phyloP scores from a whole-genome alignment of 1,139 yeast genomes.

The Kodamaea ohmeri region DNA sequence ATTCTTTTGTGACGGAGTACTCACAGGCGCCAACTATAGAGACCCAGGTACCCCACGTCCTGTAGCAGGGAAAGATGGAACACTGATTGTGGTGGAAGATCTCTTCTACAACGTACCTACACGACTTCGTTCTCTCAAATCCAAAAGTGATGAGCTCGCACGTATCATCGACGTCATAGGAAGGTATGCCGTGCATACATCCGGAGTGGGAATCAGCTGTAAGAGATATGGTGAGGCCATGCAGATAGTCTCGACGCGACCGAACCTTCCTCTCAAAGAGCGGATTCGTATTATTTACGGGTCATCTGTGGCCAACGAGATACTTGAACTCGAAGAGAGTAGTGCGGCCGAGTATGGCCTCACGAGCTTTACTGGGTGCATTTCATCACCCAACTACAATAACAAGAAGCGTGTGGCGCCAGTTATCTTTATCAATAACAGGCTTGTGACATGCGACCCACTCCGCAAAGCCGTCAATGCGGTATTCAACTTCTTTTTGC shows the following conservation, averaged over 20 bases:
- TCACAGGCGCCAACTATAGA: conserved; percentile 42
- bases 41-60: conserved; percentile 55
- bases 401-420: conserved; percentile 68
- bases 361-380: conserved; percentile 50
- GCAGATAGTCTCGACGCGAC: conserved; percentile 54
- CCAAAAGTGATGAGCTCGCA: conserved; percentile 71
- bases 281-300: conserved; percentile 77
- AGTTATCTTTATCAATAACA: conserved; percentile 77
- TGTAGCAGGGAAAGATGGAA: conserved; percentile 84
- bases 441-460: conserved; percentile 83
- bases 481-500: conserved; percentile 64
- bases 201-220: conserved; percentile 70
- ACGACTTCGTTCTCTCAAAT: conserved; percentile 61
- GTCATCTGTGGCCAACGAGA: conserved; percentile 60
- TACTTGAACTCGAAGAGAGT: conserved; percentile 31
- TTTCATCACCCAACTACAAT: conserved; percentile 70
- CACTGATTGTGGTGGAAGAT: conserved; percentile 83
- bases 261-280: conserved; percentile 50
- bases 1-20: conserved; percentile 60
- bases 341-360: conserved; percentile 43
- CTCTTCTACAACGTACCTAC: conserved; percentile 87
- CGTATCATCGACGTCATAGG: conserved; percentile 81
- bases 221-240: conserved; percentile 71
- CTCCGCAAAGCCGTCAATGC: conserved; percentile 66
- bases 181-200: conserved; percentile 75